Conservation (phyloP, 2,329 filamentous ascomycete species). For the Aspergillus awamori region DNA sequence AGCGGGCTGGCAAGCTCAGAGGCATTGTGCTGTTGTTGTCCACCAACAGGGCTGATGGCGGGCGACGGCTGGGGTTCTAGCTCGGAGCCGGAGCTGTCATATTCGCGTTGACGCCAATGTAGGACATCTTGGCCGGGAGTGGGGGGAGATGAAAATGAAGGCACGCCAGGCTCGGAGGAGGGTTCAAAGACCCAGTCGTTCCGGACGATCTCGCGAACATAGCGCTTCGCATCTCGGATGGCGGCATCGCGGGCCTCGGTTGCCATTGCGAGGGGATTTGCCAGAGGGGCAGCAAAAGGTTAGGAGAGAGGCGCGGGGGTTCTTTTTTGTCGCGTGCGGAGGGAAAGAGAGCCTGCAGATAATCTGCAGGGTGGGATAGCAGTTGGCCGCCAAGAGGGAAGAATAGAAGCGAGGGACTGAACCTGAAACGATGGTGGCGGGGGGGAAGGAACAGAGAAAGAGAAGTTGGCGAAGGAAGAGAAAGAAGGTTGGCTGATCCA, state of each 20-base stretch:
- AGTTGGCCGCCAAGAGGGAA: not conserved
- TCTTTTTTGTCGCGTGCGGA: not conserved
- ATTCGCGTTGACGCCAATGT: slow-evolving; percentile 43
- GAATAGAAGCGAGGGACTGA: slow-evolving; percentile 7
- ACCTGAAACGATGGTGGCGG: not conserved
- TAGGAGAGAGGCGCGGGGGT: not conserved
- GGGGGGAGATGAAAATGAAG: slow-evolving; percentile 24
- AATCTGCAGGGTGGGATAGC: not conserved
- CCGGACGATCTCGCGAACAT: slow-evolving; percentile 44
- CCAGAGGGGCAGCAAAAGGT: not conserved
- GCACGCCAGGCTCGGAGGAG: slow-evolving; percentile 23
- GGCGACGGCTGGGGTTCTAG: slow-evolving; percentile 33
- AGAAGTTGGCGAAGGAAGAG: not conserved
- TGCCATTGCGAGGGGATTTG: slow-evolving; percentile 15
- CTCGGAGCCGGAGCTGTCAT: slow-evolving; percentile 42
- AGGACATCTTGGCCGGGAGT: slow-evolving; percentile 31
- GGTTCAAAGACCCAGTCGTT: slow-evolving; percentile 47
- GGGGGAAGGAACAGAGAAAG: not conserved
- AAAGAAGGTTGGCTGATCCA: slow-evolving; percentile 11
- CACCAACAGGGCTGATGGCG: not conserved
- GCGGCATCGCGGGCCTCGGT: slow-evolving; percentile 42
- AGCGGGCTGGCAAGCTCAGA: slow-evolving; percentile 12
- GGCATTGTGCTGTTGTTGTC: slow-evolving; percentile 3
- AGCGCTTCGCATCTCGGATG: slow-evolving; percentile 45
- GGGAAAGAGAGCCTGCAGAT: not conserved